Conservation (phyloP, 176 grass and related monocot species). For the Dendrocalamus sinicus region DNA sequence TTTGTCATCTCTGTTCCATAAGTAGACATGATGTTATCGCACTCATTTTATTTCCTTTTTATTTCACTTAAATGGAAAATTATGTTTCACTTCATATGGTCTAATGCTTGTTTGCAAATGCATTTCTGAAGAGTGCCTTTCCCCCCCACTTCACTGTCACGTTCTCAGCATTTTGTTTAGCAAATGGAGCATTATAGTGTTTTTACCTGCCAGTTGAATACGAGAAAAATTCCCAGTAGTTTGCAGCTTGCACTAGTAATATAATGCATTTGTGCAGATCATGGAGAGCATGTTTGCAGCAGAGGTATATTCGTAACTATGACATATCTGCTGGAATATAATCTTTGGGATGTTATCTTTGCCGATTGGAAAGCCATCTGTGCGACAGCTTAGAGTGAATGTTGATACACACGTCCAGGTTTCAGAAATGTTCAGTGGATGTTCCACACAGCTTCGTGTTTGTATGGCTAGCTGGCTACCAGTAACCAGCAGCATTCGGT, state of each 20-base stretch:
- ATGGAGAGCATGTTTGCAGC: constrained; percentile 40
- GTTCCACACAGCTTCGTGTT: not conserved
- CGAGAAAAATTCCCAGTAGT: not conserved
- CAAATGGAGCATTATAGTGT: constrained; percentile 1
- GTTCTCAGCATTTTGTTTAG: not conserved
- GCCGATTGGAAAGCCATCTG: not conserved
- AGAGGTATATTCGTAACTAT: constrained; percentile 13
- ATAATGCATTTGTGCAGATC: constrained; percentile 30
- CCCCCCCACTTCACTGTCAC: not conserved
- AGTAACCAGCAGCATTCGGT: not conserved
- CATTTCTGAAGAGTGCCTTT: not conserved
- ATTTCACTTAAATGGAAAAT: constrained; percentile 65
- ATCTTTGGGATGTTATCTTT: not conserved
- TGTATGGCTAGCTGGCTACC: not conserved
- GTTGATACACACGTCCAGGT: not conserved
- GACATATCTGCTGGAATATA: not conserved
- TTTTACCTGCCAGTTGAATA: constrained; percentile 35
- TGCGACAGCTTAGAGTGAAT: not conserved
- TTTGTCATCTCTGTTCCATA: constrained; percentile 61
- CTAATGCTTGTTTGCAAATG: not conserved
- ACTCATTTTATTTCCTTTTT: constrained; percentile 54
- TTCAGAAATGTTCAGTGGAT: not conserved
- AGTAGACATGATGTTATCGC: constrained; percentile 75
- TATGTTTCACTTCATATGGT: constrained; percentile 41
- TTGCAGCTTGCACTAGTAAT: constrained; percentile 32